Percentiles rank a stretch among this genome's conserved stretches.
These are phyloP conservation scores for Closterium sp. DNA, from an alignment of 139 green algal genomes.

Conservation along the genomic window DNA sequence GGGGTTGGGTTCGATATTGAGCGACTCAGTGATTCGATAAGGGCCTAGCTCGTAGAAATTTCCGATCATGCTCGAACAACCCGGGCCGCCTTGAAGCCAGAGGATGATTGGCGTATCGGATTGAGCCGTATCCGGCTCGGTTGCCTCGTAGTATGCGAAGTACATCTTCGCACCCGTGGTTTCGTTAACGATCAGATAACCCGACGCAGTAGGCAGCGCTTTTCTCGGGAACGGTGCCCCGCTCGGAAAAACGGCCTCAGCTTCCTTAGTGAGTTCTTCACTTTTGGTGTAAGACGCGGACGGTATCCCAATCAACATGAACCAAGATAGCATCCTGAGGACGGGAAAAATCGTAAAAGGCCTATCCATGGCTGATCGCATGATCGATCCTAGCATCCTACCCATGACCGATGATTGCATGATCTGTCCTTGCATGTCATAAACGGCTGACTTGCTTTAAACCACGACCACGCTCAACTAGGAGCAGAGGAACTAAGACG, in stretches of 20 bases:
- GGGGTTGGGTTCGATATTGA: constrained; percentile 43
- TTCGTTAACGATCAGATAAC: constrained; percentile 9
- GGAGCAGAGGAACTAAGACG: too few relatives aligned
- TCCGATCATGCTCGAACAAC: constrained; percentile 52
- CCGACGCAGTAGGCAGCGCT: constrained; percentile 5
- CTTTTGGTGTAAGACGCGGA: not conserved
- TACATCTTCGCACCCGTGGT: constrained; percentile 6
- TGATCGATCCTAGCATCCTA: too few relatives aligned
- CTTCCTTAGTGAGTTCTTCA: not conserved
- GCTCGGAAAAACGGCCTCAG: not conserved
- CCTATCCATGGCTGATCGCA: too few relatives aligned
- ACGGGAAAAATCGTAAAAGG: too few relatives aligned
- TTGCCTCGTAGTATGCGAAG: constrained; percentile 33
- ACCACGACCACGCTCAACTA: too few relatives aligned
- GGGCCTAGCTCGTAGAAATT: constrained; percentile 53
- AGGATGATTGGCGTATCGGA: constrained; percentile 49
- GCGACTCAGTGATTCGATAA: not conserved
- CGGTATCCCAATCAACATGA: too few relatives aligned
- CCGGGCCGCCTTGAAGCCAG: constrained; percentile 58
- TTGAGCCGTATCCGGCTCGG: not conserved
- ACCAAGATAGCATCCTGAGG: too few relatives aligned
- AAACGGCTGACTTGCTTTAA: too few relatives aligned
- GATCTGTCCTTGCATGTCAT: too few relatives aligned
- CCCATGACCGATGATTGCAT: too few relatives aligned
- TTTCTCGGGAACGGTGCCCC: not conserved